Base-by-base conservation (phyloP, 345 rosid genomes). In the Linum trigynum region DNA sequence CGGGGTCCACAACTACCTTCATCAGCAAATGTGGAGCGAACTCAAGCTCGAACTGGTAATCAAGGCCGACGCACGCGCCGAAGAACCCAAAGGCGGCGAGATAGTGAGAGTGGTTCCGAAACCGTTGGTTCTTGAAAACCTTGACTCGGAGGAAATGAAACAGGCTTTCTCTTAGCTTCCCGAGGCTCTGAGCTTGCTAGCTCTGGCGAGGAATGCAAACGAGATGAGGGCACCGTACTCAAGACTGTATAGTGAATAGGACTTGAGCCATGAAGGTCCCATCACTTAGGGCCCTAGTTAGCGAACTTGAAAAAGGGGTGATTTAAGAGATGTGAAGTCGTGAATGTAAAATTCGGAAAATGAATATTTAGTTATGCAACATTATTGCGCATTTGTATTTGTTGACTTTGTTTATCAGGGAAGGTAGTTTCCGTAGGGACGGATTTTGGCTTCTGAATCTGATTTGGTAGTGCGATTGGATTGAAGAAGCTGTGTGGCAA, bases 241-340 rank as follows among this genome's bases (percentile, higher is more conserved):
- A 60, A 85, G 99, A 65, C 79, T 95, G 69, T 95, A n/a, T n/a
- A n/a, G n/a, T n/a, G n/a, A n/a, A 88, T 79, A 81, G 92, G 81
- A 95, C 99, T 57, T 79, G 91, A 74, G 99, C 96, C 59, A 86
- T 84, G 92, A 95, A 89, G 80, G 96, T 95, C 70, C 97, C 97
- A 3, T 82, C 99, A 6, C 76, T 91, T 37, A 81, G 86, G 81
- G 92, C 83, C 69, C 78, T 95, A 32, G 88, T 95, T n/a, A 82
- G 81, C 3, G 96, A 90, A 78, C 91, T 95, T 38, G 99, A 90
- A 72, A 84, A 94, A 43, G 78, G 56, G 67, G 67, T 1, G 57
- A 39, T 17, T 23, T 62, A 32, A 62, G 40, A 62, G 65, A 62
- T 62, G 50, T 15, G 9, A 62, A 42, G 50, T 62, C 48, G 14